Base-by-base conservation (phyloP, 805 yeast species). In the Metschnikowia arizonensis region DNA sequence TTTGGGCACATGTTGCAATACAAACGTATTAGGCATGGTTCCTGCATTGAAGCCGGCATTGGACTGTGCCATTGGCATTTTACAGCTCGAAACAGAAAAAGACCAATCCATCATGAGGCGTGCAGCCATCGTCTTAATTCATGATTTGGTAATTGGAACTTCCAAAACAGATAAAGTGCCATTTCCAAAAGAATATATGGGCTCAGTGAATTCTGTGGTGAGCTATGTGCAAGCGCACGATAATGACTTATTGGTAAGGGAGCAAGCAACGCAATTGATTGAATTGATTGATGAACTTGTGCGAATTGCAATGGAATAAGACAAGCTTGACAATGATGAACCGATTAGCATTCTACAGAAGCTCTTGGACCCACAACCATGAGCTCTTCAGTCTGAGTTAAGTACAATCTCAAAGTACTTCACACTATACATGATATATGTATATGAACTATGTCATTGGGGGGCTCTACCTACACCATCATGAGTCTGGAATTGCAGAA, bases 21-120 rank as follows among this genome's bases (percentile, higher is more conserved):
- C 67, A 1, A 79, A 81, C 48, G 82, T 89, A 0, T 43, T 64
- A 5, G 85, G 84, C 0, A 55, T 88, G 1, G 33, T 68, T 0
- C 56, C 62, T 1, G 66, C 72, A 46, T 63, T 88, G 9, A 59
- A 62, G 1, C 85, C 82, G 41, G 74, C 83, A 7, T 63, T 87
- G 35, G 97, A 89, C 57, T 82, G 95, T 58, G 80, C 87, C 0
- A 61, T 85, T 26, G 96, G 96, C 5, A 75, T 91, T 0, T 60
- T 93, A 42, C 81, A 60, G 55, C 77, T 72, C 76, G 96, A 72
- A 60, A 68, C 56, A 19, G 51, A 49, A 1, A 60, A 52, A 40
- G 73, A 72, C 2, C 65, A 62, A n/a, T 73, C 83, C 58, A 64
- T 82, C 0, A 74, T 89, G 76, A 73, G 95, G 50, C 71, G 97